Percentiles rank a stretch among this genome's conserved stretches.
These are phyloP conservation scores for Mortierella sp. DNA, from an alignment of 371 early-diverging fungal species.

Conservation along the genomic window DNA sequence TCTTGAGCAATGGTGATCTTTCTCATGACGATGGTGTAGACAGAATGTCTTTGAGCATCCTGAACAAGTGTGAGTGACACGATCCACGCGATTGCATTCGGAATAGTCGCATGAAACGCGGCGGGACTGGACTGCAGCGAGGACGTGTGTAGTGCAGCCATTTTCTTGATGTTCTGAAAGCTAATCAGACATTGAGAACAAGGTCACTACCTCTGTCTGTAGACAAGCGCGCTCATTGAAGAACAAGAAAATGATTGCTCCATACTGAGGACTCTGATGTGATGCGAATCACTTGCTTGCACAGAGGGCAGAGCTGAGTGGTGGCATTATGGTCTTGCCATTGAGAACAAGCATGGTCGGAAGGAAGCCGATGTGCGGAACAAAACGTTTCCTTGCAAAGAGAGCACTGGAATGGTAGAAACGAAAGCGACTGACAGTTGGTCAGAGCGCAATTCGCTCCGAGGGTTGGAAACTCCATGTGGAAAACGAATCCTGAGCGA, in stretches of 20 bases:
- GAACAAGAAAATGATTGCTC: not conserved
- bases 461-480: slow-evolving; percentile 47
- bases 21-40: slow-evolving; percentile 38
- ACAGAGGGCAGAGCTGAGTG: slow-evolving; percentile 31
- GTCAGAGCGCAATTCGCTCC: slow-evolving; percentile 33
- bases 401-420: slow-evolving; percentile 42
- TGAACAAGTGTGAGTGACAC: slow-evolving; percentile 49
- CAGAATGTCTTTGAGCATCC: slow-evolving; percentile 32
- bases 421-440: slow-evolving; percentile 35
- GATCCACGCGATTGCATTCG: slow-evolving; percentile 24
- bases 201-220: too few relatives aligned
- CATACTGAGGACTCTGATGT: not conserved
- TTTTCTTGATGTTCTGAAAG: slow-evolving; percentile 30
- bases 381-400: slow-evolving; percentile 34
- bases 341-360: slow-evolving; percentile 24
- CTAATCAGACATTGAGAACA: too few relatives aligned
- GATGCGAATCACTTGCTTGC: slow-evolving; percentile 22
- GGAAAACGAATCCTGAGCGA: too few relatives aligned
- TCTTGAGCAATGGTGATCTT: slow-evolving; percentile 25
- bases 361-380: slow-evolving; percentile 30
- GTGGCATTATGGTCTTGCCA: slow-evolving; percentile 33
- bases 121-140: slow-evolving; percentile 32
- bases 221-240: too few relatives aligned
- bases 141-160: slow-evolving; percentile 27
- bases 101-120: slow-evolving; percentile 22